Evolutionary conservation across 2,329 filamentous ascomycete species (phyloP).

Genomic region (Fusarium sp.): DNA sequence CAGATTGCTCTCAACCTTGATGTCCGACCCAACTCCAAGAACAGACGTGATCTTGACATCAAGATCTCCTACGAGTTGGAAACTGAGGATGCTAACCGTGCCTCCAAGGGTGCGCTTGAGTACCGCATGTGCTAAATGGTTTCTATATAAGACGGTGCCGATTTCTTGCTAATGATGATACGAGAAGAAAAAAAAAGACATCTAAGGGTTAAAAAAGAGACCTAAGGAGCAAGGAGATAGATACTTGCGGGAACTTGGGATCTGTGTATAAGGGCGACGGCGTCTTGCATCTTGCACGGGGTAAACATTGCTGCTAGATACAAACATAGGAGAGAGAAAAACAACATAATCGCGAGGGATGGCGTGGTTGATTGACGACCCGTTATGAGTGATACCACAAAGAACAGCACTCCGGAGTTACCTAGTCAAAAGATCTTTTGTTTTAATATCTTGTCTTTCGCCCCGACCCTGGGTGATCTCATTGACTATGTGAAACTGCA

Average conservation of each 20-base stretch:
- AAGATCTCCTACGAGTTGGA: constrained; percentile 84
- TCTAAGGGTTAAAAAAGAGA: constrained; percentile 4
- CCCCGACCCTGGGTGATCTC: background rate
- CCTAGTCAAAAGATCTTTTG: constrained; percentile 46
- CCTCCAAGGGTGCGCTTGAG: constrained; percentile 74
- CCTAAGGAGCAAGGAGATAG: constrained; percentile 19
- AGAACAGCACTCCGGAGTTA: constrained; percentile 45
- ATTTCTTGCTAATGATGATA: constrained; percentile 45
- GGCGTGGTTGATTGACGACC: constrained; percentile 43
- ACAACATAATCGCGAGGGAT: constrained; percentile 30
- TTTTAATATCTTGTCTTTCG: constrained; percentile 26
- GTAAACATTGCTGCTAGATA: constrained; percentile 40
- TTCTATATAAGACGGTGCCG: constrained; percentile 5
- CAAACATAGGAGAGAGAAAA: constrained; percentile 27
- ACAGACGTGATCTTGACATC: constrained; percentile 95
- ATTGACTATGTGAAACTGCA: background rate
- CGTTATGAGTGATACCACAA: constrained; percentile 47
- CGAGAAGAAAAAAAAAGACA: constrained; percentile 29
- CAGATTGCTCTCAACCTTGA: constrained; percentile 77
- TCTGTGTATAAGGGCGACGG: constrained; percentile 42
- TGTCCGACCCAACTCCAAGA: constrained; percentile 92
- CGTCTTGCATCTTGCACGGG: constrained; percentile 45
- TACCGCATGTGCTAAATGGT: constrained; percentile 79
- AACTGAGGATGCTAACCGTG: constrained; percentile 77
- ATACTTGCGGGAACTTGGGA: constrained; percentile 35